phyloP scores from a whole-genome alignment of 148 eudicot species.

The Silene latifolia region DNA sequence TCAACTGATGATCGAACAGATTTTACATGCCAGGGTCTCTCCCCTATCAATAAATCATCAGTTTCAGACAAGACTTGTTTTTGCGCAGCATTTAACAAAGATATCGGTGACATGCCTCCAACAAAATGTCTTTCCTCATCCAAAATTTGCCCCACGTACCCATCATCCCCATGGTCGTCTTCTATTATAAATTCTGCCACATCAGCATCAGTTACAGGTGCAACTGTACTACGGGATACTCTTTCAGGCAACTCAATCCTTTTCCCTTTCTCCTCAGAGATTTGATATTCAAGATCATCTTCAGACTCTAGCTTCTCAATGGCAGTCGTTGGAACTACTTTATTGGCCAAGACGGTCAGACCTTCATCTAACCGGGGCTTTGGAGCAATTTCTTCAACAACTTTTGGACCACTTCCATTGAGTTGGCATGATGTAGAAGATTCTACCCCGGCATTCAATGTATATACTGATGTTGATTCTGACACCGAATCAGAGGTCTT shows the following conservation, averaged over 20 bases:
- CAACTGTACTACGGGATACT: constrained; percentile 9
- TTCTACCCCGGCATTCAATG: constrained; percentile 20
- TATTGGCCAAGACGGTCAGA: constrained; percentile 11
- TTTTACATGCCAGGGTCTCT: constrained; percentile 46
- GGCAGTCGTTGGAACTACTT: constrained; percentile 1
- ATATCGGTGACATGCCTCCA: constrained; percentile 28
- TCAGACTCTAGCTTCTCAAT: constrained; percentile 22
- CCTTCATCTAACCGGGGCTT: constrained; percentile 15
- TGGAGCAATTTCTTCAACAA: constrained; percentile 21
- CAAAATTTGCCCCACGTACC: constrained; percentile 19
- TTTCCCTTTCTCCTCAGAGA: constrained; percentile 17
- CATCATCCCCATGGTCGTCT: constrained; percentile 32
- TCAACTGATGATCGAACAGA: constrained; percentile 67
- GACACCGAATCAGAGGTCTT: constrained; percentile 23
- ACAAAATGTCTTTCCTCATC: constrained; percentile 25
- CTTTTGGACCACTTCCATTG: constrained; percentile 17
- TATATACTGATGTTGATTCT: constrained; percentile 30
- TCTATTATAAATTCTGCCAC: constrained; percentile 21
- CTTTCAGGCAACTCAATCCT: constrained; percentile 8
- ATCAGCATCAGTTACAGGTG: constrained; percentile 17
- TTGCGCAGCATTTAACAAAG: constrained; percentile 21
- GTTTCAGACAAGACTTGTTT: constrained; percentile 32
- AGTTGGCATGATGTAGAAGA: constrained; percentile 25
- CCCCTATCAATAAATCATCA: constrained; percentile 26
- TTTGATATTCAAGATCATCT: constrained; percentile 24